Evolutionary conservation across 441 rosid species (phyloP).

Genomic region (Pelargonium exstipulatum): DNA sequence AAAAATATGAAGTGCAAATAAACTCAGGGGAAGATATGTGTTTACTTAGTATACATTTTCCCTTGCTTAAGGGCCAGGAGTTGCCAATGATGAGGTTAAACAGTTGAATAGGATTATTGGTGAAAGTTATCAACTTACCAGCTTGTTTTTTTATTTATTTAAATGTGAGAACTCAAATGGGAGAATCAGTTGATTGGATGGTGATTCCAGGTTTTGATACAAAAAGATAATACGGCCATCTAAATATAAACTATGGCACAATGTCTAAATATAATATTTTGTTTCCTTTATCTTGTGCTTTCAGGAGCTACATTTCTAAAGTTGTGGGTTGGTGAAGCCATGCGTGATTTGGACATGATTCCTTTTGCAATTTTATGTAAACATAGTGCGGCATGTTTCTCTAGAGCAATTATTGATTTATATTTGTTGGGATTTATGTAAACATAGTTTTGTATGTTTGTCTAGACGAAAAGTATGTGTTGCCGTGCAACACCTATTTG

Average conservation of each 20-base stretch:
- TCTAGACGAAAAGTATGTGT: too few species aligned
- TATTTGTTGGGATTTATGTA: neutral
- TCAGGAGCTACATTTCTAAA: slow-evolving; percentile 50
- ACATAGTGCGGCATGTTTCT: slow-evolving; percentile 44
- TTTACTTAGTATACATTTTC: neutral
- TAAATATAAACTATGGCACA: neutral
- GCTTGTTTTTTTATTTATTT: neutral
- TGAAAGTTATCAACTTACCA: neutral
- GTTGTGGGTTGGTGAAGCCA: slow-evolving; percentile 71
- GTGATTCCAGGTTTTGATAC: neutral
- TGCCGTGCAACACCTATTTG: too few species aligned
- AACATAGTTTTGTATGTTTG: too few species aligned
- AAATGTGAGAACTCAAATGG: neutral
- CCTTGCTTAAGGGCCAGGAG: neutral
- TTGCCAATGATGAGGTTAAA: neutral
- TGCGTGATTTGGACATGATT: slow-evolving; percentile 37
- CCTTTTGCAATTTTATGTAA: slow-evolving; percentile 66
- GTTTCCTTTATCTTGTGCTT: slow-evolving; percentile 20
- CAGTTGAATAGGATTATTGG: neutral
- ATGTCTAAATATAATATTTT: slow-evolving; percentile 8
- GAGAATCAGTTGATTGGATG: neutral
- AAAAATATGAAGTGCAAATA: neutral
- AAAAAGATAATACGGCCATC: neutral
- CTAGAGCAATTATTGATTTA: slow-evolving; percentile 2
- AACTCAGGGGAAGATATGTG: neutral